A percentile compares a stretch with the other conserved stretches of the same genome.
Evolutionary conservation across 257 asterid genomes (phyloP).

Genomic region (Solanum medicagineum): DNA sequence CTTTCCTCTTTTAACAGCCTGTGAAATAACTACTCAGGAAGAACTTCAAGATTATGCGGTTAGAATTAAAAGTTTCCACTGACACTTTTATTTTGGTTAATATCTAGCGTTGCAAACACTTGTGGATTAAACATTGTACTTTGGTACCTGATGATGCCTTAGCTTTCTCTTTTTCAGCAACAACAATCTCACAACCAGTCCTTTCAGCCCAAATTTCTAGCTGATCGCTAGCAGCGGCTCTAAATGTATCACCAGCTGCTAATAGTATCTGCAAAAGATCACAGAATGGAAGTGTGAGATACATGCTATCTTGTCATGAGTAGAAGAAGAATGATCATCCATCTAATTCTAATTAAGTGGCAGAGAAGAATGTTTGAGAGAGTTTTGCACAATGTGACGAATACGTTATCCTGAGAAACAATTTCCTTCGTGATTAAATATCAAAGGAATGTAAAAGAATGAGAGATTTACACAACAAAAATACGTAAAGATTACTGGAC

Average conservation of each 20-base stretch:
- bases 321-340: not conserved
- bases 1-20: constrained; percentile 89
- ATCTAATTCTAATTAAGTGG: not conserved
- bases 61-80: constrained; percentile 1
- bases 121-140: not conserved
- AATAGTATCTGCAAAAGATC: constrained; percentile 43
- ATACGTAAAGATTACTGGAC: not conserved
- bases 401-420: not conserved
- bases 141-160: constrained; percentile 80
- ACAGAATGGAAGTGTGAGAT: not conserved
- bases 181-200: constrained; percentile 83
- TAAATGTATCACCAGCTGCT: constrained; percentile 98
- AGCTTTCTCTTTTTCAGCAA: constrained; percentile 71
- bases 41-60: constrained; percentile 43
- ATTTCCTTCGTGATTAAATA: not conserved
- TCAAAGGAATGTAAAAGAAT: not conserved
- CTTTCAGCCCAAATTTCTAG: constrained; percentile 97
- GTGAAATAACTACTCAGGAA: constrained; percentile 84
- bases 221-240: constrained; percentile 98
- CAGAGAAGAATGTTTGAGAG: not conserved
- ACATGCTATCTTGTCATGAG: not conserved
- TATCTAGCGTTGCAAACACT: not conserved
- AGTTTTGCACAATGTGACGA: not conserved
- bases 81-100: not conserved
- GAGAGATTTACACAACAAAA: not conserved